Percentiles rank a stretch among this genome's conserved stretches.
Evolutionary conservation across 179 eudicot genomes (phyloP).

Genomic region (Carnegiea gigantea): DNA sequence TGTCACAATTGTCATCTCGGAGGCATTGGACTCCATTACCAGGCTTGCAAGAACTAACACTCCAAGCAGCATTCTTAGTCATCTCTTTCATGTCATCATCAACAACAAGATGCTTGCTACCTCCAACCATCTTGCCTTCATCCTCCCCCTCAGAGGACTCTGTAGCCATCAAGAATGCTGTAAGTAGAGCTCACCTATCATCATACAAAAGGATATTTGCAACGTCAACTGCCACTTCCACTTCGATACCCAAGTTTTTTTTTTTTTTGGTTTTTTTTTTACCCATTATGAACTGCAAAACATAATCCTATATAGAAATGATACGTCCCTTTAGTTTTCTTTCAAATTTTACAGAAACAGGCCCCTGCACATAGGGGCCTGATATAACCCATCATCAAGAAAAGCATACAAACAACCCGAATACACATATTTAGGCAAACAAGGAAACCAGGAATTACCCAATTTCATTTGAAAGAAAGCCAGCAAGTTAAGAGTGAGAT

Average conservation of each 20-base stretch:
- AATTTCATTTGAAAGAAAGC: no score
- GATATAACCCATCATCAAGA: no score
- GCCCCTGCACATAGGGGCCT: no score
- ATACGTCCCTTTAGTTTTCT: no score
- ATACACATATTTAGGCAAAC: no score
- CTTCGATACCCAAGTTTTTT: background rate
- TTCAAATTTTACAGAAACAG: no score
- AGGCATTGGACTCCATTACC: conserved; percentile 83
- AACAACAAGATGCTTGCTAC: conserved; percentile 55
- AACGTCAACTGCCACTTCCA: background rate
- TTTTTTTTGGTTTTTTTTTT: no score
- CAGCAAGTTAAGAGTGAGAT: no score
- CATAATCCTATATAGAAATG: no score
- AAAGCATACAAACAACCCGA: no score
- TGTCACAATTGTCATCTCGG: conserved; percentile 72
- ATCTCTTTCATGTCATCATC: conserved; percentile 87
- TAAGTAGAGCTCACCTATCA: conserved; percentile 6
- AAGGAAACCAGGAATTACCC: no score
- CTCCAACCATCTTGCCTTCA: conserved; percentile 72
- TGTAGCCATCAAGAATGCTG: conserved; percentile 47
- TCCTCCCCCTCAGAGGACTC: conserved; percentile 91
- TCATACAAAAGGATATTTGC: background rate
- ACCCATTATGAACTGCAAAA: no score
- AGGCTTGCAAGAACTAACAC: conserved; percentile 93
- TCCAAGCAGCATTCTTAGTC: conserved; percentile 95